phyloP scores from a whole-genome alignment of 371 early-diverging fungal genomes.

The Mortierella sp. region DNA sequence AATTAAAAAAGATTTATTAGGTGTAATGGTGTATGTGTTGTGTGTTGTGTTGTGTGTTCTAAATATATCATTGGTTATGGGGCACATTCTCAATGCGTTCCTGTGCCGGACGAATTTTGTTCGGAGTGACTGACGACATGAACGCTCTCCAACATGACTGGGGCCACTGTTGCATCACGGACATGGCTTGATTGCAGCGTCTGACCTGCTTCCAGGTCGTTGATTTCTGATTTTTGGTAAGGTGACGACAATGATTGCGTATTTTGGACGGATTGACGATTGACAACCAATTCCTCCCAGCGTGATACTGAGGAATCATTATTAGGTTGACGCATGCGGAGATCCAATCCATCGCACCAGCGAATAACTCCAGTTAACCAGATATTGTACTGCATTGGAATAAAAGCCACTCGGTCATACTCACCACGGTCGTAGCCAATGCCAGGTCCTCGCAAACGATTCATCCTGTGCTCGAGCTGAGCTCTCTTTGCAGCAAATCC shows the following conservation, averaged over 20 bases:
- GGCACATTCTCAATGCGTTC: neutral
- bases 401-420: conserved; percentile 51
- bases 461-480: conserved; percentile 35
- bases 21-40: too few relatives aligned
- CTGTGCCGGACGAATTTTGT: neutral
- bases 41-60: neutral
- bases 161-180: conserved; percentile 17
- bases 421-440: conserved; percentile 51
- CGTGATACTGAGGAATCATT: neutral
- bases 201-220: conserved; percentile 9
- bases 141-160: conserved; percentile 29
- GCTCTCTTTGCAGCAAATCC: conserved; percentile 18
- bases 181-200: conserved; percentile 12
- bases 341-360: conserved; percentile 59
- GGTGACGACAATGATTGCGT: neutral
- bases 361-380: conserved; percentile 51
- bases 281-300: conserved; percentile 31
- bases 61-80: neutral
- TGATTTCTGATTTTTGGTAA: conserved; percentile 11
- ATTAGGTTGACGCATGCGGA: conserved; percentile 40
- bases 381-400: conserved; percentile 58
- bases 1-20: neutral
- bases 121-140: conserved; percentile 22
- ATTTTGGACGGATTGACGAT: conserved; percentile 10
- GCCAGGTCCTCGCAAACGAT: conserved; percentile 52